Evolutionary conservation across 352 stramenopile genomes (phyloP), one percentile per base, ranked within the genome.

Genomic region (Albugo laibachii): DNA sequence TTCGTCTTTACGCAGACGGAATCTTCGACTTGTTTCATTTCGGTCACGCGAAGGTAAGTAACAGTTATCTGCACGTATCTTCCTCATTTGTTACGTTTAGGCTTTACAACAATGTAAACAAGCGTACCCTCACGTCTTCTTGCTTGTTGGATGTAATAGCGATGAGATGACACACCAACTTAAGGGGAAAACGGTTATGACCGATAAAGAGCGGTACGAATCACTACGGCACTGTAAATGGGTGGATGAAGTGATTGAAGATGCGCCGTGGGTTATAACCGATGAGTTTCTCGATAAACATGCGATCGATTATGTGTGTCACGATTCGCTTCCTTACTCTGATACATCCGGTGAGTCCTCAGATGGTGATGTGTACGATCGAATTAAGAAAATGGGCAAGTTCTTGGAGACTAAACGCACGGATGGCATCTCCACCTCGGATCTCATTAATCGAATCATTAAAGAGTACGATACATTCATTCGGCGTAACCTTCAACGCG

Each of bases 391-490:
- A 5, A 81, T 83, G 64, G 79, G 79, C 52, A 83, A 83, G 51
- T 88, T 93, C 57, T 54, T 85, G 19, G 76, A 87, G 50, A 89
- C 80, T 11, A 62, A 77, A 40, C 73, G 78, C 44, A 92, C 80
- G 21, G 79, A 92, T 41, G 79, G 81, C 31, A 92, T 94, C 37
- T 92, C 79, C 14, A 92, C 80, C 31, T 92, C 72, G 20, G 80
- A 93, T 43, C 62, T 94, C 24, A 94, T 94, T 55, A 91, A 85
- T 39, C 74, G 80, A 20, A 88, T 92, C 61, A 86, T 94, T 44
- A 66, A 75, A 27, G 75, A 93, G 66, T 94, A 94, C 59, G 82
- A 94, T 58, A 92, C 80, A 55, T 93, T 92, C 57, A 92, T 95
- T 53, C 67, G 78, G 27, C 74, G 83, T 41, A 93, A 95, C 54